Conservation (phyloP, 176 grass and related monocot genomes). For the Triticum monococcum region DNA sequence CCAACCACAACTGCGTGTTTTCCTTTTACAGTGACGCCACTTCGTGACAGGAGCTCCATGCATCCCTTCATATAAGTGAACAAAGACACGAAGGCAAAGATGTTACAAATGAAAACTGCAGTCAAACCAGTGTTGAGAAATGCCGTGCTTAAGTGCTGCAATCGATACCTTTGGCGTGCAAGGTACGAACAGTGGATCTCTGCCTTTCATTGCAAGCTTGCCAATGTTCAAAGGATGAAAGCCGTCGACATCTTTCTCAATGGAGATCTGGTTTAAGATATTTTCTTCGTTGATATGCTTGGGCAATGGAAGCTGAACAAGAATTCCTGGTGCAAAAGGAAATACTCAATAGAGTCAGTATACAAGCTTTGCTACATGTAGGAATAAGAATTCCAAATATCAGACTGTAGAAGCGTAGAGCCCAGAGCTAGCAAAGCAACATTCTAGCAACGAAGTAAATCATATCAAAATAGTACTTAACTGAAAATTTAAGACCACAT, state of each 20-base stretch:
- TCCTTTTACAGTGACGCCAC: slow-evolving; percentile 70
- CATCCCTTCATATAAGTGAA: slow-evolving; percentile 57
- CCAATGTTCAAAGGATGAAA: slow-evolving; percentile 99
- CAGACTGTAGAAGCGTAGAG: not conserved
- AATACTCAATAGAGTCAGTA: not conserved
- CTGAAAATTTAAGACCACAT: not conserved
- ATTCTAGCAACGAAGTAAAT: not conserved
- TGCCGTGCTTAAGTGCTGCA: not conserved
- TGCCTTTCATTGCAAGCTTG: slow-evolving; percentile 97
- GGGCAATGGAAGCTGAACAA: slow-evolving; percentile 92
- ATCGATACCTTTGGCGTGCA: slow-evolving; percentile 91
- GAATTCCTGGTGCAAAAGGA: slow-evolving; percentile 57
- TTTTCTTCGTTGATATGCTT: slow-evolving; percentile 96
- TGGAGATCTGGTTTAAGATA: slow-evolving; percentile 70
- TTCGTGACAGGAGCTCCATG: slow-evolving; percentile 80
- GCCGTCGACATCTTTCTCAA: slow-evolving; percentile 96
- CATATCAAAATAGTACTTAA: not conserved
- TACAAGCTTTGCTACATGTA: not conserved
- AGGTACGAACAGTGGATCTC: slow-evolving; percentile 79
- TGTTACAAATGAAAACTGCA: not conserved
- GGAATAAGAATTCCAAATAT: not conserved
- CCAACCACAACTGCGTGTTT: slow-evolving; percentile 85
- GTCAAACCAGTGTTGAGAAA: not conserved
- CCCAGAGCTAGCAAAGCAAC: not conserved
- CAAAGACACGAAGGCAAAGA: not conserved